phyloP scores from a whole-genome alignment of 164 flowering plant genomes.

The Aristolochia fimbriata region DNA sequence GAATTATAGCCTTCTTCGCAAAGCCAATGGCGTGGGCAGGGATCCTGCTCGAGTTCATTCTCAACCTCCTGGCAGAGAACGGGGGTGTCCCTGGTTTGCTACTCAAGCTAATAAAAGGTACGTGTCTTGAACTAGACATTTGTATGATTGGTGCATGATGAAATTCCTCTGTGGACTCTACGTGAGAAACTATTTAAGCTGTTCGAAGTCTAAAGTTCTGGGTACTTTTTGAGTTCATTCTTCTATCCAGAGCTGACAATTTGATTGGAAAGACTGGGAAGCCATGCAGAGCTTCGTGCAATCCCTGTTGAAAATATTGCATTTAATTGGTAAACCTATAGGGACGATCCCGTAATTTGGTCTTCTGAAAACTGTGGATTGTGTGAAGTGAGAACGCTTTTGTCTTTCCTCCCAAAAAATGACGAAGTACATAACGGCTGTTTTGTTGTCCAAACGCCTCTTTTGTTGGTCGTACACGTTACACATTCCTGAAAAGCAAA shows the following conservation, averaged over 20 bases:
- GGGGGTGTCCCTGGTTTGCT: conserved; percentile 34
- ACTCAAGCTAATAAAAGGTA: conserved; percentile 38
- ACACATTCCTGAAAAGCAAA: background rate
- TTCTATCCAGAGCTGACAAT: background rate
- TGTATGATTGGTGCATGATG: background rate
- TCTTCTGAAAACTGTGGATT: too few relatives aligned
- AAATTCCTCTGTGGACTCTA: background rate
- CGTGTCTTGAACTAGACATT: background rate
- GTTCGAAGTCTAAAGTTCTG: background rate
- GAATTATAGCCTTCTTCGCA: conserved; percentile 31
- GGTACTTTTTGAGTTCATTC: background rate
- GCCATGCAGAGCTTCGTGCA: too few relatives aligned
- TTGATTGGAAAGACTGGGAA: background rate
- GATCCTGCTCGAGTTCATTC: conserved; percentile 38
- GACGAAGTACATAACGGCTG: background rate
- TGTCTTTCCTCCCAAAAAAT: background rate
- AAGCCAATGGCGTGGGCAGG: conserved; percentile 71
- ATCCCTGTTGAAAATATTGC: too few relatives aligned
- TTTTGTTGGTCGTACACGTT: background rate
- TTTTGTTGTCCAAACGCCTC: background rate
- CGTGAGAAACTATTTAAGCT: background rate
- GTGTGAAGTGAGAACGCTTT: too few relatives aligned
- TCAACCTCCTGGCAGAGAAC: conserved; percentile 52
- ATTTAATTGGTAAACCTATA: too few relatives aligned
- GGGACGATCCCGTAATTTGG: too few relatives aligned